These are phyloP conservation scores for Capsicum pubescens DNA, from an alignment of 257 asterid species.

Conservation along the genomic window DNA sequence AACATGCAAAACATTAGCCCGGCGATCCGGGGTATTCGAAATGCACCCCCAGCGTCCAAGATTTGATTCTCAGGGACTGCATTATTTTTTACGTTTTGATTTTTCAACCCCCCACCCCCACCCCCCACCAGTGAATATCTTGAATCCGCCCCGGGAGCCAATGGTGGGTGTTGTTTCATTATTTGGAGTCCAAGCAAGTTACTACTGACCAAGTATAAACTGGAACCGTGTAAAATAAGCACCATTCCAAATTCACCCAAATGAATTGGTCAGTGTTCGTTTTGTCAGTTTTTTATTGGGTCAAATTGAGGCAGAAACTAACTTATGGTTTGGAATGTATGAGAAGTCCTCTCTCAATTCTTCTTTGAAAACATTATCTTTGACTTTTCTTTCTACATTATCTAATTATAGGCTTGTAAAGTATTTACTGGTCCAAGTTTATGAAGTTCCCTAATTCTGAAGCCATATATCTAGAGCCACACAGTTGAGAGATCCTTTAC, in stretches of 20 bases:
- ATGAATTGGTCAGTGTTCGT: neutral
- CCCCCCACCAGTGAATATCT: neutral
- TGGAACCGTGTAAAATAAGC: neutral
- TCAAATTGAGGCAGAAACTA: neutral
- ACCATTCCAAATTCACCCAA: neutral
- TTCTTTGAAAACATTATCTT: neutral
- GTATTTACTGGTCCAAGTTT: neutral
- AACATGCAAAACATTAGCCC: neutral
- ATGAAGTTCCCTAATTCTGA: neutral
- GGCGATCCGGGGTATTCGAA: neutral
- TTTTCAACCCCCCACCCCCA: neutral
- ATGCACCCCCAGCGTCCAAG: neutral
- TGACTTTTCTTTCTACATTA: neutral
- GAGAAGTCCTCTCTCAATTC: neutral
- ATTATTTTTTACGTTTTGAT: too few relatives aligned
- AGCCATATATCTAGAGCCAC: conserved; percentile 14
- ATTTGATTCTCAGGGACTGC: neutral
- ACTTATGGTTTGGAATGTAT: neutral
- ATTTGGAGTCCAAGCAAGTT: neutral
- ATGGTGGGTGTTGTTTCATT: neutral
- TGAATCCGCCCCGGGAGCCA: neutral
- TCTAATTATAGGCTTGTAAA: neutral
- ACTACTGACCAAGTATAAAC: neutral
- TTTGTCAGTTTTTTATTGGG: conserved; percentile 6
- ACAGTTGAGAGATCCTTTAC: neutral